Conservation (phyloP, 2,329 filamentous ascomycete species). For the Phaeosphaeriaceae sp. region DNA sequence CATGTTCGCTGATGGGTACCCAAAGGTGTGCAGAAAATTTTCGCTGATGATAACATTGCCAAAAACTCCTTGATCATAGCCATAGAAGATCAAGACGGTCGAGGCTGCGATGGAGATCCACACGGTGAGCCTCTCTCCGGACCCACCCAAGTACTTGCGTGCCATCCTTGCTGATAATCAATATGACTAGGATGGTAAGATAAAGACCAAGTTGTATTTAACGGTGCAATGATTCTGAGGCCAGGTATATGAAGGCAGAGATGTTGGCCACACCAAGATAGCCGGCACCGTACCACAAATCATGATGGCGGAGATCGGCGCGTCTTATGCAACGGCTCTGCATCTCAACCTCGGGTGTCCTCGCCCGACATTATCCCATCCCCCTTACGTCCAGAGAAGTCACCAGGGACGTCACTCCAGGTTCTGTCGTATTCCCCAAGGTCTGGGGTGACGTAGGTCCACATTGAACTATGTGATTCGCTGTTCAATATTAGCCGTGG, state of each 20-base stretch:
- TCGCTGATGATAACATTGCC: constrained; percentile 45
- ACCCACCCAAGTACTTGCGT: constrained; percentile 59
- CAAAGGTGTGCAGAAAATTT: constrained; percentile 38
- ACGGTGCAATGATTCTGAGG: background rate
- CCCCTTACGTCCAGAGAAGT: background rate
- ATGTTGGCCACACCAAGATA: background rate
- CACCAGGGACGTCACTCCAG: background rate
- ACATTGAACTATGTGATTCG: background rate
- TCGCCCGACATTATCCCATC: constrained; percentile 18
- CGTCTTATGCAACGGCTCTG: constrained; percentile 14
- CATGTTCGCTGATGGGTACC: constrained; percentile 38
- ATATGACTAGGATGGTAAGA: background rate
- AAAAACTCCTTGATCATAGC: constrained; percentile 46
- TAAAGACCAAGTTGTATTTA: no score
- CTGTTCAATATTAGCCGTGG: constrained; percentile 5
- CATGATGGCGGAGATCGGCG: constrained; percentile 4
- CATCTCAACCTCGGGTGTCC: constrained; percentile 10
- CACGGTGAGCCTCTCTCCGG: constrained; percentile 58
- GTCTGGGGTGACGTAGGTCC: background rate
- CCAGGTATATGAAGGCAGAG: background rate
- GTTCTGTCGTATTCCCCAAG: background rate
- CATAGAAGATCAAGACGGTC: constrained; percentile 60
- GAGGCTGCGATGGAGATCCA: constrained; percentile 61
- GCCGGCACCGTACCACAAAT: constrained; percentile 11
- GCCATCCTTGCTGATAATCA: constrained; percentile 42